phyloP scores from a whole-genome alignment of 208 protist genomes.

The Herpetomonas tarakana region DNA sequence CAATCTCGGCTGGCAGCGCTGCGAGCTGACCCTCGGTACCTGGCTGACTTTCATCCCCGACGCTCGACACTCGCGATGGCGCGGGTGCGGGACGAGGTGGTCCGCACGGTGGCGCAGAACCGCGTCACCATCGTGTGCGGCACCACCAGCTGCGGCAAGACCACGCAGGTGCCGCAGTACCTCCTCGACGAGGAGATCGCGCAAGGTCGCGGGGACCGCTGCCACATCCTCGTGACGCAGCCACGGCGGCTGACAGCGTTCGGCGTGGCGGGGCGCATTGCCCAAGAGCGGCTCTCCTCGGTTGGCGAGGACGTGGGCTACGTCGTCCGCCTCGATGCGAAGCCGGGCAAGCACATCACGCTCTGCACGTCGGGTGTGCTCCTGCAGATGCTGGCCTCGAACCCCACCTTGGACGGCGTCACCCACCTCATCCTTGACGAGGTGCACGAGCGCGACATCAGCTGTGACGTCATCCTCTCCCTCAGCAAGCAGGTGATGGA shows the following conservation, averaged over 20 bases:
- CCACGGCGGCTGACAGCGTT: conserved; percentile 98
- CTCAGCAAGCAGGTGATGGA: conserved; percentile 90
- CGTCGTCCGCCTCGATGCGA: conserved; percentile 95
- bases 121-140: conserved; percentile 86
- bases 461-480: conserved; percentile 98
- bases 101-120: conserved; percentile 55
- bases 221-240: conserved; percentile 95
- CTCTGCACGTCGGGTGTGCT: conserved; percentile 99
- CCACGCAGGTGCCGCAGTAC: conserved; percentile 92
- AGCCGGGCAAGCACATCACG: conserved; percentile 88
- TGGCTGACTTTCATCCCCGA: conserved; percentile 43
- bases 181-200: conserved; percentile 82
- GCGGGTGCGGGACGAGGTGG: conserved; percentile 28
- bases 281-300: conserved; percentile 91
- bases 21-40: conserved; percentile 45
- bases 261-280: conserved; percentile 97
- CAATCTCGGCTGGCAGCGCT: conserved; percentile 27
- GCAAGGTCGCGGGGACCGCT: conserved; percentile 34
- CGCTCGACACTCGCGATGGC: conserved; percentile 70
- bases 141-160: conserved; percentile 91
- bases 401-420: conserved; percentile 88
- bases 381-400: conserved; percentile 92
- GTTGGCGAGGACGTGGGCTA: conserved; percentile 97
- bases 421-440: conserved; percentile 99
- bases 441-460: conserved; percentile 98